Conservation (phyloP, 441 rosid species). For the Geranium incanum region DNA sequence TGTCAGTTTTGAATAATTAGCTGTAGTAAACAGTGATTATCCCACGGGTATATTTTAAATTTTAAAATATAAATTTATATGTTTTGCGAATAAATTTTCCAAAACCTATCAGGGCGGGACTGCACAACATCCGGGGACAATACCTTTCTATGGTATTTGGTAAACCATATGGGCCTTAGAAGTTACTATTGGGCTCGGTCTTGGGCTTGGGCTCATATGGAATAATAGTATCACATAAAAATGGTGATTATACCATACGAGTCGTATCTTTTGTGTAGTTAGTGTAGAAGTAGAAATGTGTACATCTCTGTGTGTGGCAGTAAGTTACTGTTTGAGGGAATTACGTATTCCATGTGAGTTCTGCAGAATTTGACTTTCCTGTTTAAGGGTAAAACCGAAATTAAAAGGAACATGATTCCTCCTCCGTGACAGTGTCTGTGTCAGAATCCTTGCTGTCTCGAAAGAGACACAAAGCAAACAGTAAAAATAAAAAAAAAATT, state of each 20-base stretch:
- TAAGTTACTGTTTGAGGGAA: background rate
- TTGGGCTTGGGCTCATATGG: no score
- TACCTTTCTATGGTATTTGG: no score
- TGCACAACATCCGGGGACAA: no score
- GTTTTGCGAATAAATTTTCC: no score
- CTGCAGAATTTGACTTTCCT: background rate
- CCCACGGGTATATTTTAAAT: no score
- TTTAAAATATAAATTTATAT: no score
- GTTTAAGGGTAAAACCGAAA: background rate
- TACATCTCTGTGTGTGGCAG: background rate
- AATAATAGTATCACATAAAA: no score
- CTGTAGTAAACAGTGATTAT: no score
- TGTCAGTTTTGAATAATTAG: no score
- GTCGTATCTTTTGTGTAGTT: background rate
- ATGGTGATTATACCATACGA: background rate
- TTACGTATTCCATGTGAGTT: background rate
- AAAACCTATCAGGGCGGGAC: no score
- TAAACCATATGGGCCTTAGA: no score
- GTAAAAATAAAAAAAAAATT: background rate
- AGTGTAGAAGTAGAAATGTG: background rate
- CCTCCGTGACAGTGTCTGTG: background rate
- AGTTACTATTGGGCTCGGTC: no score
- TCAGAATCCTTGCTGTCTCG: conserved; percentile 8
- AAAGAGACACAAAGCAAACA: background rate
- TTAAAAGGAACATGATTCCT: background rate